Conservation (phyloP, 495 filamentous ascomycete species). For the Penicillium odoratum region DNA sequence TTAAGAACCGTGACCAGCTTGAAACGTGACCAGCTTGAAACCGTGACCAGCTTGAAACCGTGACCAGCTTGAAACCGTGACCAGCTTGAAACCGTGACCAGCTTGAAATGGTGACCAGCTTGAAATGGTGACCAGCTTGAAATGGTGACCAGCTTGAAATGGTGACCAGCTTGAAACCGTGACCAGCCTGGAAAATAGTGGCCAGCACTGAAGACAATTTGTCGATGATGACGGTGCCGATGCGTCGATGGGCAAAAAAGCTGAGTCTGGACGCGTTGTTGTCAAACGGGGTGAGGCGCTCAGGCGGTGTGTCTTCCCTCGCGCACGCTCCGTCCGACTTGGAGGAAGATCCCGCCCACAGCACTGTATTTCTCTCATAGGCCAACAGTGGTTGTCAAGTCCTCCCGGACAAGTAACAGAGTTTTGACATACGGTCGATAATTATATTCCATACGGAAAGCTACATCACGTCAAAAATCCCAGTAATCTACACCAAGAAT, state of each 20-base stretch:
- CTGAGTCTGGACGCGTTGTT: constrained; percentile 5
- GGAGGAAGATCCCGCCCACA: constrained; percentile 3
- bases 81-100: no score
- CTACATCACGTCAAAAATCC: not conserved
- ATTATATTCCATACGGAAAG: not conserved
- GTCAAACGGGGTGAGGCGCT: not conserved
- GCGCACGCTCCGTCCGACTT: no score
- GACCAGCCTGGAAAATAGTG: no score
- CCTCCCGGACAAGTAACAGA: not conserved
- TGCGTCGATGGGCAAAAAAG: constrained; percentile 1
- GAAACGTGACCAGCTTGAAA: not conserved
- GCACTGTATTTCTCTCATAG: not conserved
- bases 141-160: no score
- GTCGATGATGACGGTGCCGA: not conserved
- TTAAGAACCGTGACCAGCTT: not conserved
- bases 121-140: no score
- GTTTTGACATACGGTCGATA: not conserved
- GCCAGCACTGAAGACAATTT: not conserved
- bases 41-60: no score
- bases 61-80: no score
- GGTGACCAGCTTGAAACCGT: no score
- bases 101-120: no score
- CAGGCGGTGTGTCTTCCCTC: constrained; percentile 4
- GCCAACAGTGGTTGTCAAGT: constrained; percentile 5
- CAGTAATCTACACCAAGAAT: not conserved